phyloP scores from a whole-genome alignment of 1,284 basidiomycete genomes.

The Kwoniella shivajii region DNA sequence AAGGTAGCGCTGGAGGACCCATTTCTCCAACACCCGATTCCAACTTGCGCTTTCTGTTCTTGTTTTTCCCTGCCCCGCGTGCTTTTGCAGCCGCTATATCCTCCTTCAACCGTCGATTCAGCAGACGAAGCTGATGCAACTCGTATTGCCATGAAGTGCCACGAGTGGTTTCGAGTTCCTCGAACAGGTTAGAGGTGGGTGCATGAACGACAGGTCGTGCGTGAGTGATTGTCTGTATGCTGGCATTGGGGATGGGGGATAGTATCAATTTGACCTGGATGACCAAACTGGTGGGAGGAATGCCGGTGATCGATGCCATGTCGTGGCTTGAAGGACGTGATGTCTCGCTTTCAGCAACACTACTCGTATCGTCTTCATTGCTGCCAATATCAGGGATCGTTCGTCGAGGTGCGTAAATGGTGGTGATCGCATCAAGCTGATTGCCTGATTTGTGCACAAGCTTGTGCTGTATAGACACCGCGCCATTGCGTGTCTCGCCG shows the following conservation, averaged over 20 bases:
- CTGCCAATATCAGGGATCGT: slow-evolving; percentile 6
- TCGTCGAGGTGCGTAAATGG: slow-evolving; percentile 38
- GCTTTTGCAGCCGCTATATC: slow-evolving; percentile 58
- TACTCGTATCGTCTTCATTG: slow-evolving; percentile 8
- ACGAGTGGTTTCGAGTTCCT: slow-evolving; percentile 67
- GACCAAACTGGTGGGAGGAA: slow-evolving; percentile 27
- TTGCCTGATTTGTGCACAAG: slow-evolving; percentile 32
- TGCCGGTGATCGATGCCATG: slow-evolving; percentile 11
- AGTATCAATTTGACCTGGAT: slow-evolving; percentile 35
- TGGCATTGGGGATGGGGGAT: slow-evolving; percentile 1
- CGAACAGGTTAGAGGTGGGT: slow-evolving; percentile 63
- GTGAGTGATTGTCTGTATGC: slow-evolving; percentile 17
- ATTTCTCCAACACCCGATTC: slow-evolving; percentile 1
- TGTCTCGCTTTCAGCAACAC: neutral
- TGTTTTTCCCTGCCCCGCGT: slow-evolving; percentile 21
- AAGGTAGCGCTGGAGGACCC: slow-evolving; percentile 8
- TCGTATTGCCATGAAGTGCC: slow-evolving; percentile 89
- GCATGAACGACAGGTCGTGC: slow-evolving; percentile 43
- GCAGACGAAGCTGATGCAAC: slow-evolving; percentile 76
- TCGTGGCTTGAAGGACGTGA: slow-evolving; percentile 5
- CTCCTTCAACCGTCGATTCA: slow-evolving; percentile 70
- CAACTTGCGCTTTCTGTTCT: slow-evolving; percentile 32
- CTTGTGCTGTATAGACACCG: slow-evolving; percentile 32
- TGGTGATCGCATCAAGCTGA: slow-evolving; percentile 33
- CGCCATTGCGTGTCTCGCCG: slow-evolving; percentile 18